A percentile compares a stretch with the other conserved stretches of the same genome.
phyloP scores from a whole-genome alignment of 352 stramenopile species.

The Elongisporangium prolatum region DNA sequence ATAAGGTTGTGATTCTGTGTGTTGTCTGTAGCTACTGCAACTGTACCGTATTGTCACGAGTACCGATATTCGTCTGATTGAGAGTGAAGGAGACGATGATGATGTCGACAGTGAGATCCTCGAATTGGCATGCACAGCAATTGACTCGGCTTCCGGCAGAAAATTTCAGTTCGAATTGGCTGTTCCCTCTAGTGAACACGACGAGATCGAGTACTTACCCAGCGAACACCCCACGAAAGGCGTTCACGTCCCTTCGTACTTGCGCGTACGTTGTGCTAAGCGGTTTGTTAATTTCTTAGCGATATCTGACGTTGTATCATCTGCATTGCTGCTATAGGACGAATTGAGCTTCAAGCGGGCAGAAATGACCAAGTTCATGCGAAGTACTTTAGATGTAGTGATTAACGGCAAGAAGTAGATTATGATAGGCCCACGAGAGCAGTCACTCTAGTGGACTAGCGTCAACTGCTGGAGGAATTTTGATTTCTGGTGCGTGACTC shows the following conservation, averaged over 20 bases:
- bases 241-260: slow-evolving; percentile 64
- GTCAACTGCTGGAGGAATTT: not conserved
- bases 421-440: not conserved
- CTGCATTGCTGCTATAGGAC: slow-evolving; percentile 27
- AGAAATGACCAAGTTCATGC: slow-evolving; percentile 84
- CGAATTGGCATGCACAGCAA: slow-evolving; percentile 62
- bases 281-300: not conserved
- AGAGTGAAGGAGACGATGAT: slow-evolving; percentile 45
- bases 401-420: slow-evolving; percentile 62
- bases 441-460: no score
- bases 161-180: slow-evolving; percentile 75
- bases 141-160: slow-evolving; percentile 59
- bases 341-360: slow-evolving; percentile 77
- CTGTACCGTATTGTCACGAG: slow-evolving; percentile 75
- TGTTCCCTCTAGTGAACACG: slow-evolving; percentile 49
- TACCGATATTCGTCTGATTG: slow-evolving; percentile 72
- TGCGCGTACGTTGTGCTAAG: slow-evolving; percentile 36
- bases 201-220: slow-evolving; percentile 80
- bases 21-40: slow-evolving; percentile 52
- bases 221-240: slow-evolving; percentile 46
- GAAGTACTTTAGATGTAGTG: slow-evolving; percentile 73
- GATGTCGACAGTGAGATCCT: slow-evolving; percentile 37
- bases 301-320: not conserved
- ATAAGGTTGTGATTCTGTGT: not conserved
- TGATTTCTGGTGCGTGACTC: not conserved